Base-by-base conservation (phyloP, 768 basidiomycete species). In the Boletus patriciae region DNA sequence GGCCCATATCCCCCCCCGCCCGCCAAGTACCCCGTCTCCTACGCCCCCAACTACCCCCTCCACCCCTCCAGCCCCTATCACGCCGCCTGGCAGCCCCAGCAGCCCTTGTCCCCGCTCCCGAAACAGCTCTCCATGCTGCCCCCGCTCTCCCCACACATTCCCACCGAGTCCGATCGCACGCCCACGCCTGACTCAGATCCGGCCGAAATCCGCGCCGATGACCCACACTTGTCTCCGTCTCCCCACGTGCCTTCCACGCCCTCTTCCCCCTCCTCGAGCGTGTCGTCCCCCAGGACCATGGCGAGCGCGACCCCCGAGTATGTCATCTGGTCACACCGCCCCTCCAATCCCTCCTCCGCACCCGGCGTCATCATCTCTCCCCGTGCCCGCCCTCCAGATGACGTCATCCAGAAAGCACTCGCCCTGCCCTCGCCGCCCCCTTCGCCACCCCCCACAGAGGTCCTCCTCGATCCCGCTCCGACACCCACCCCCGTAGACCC, bases 291-390 rank as follows among this genome's bases (percentile, higher is more conserved):
- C 0, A 19, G 21, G 31, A 4, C 25, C 21, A 47, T 43, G 49
- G n/a, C 50, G 27, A 29, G 6, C 33, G 15, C 45, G 25, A 11
- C 25, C 44, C 34, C 72, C 11, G 72, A 73, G 37, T 89, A 82
- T 73, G 86, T 83, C 6, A 81, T 91, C 37, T 90, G 87, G 87
- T 87, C 88, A 0, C 80, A 80, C n/a, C 81, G 87, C 25, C 89
- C 89, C 0, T 72, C 76, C 3, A 74, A 89, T 66, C 89, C 89
- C 0, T 73, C 80, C 4, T 68, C 72, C 44, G 89, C 88, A 0
- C 87, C 87, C 1, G 82, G 84, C 4, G 81, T 90, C 55, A 88
- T 90, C 60, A 86, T 91, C 27, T 88, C 88, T 2, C 78, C 84
- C 0, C 71, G 65, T 21, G 85, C 87, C 3, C 75, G 77, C 37